Percentiles rank a stretch among this genome's conserved stretches.
phyloP scores from a whole-genome alignment of 129 eudicot species.

The Oenanthe sinensis region DNA sequence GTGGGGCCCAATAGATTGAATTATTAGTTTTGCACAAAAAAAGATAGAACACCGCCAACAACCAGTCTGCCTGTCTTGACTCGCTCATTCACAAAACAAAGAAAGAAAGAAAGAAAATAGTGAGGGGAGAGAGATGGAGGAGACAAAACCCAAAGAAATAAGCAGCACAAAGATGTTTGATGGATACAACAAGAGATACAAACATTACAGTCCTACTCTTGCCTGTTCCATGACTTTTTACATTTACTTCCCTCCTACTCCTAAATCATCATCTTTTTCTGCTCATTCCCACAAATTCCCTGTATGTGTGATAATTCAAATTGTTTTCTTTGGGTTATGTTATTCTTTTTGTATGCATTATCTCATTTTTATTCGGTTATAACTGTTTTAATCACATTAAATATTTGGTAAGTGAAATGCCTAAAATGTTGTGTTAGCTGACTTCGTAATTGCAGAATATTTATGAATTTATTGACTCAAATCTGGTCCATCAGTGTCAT shows the following conservation, averaged over 20 bases:
- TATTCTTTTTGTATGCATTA: neutral
- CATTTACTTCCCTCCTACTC: constrained; percentile 84
- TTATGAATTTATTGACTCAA: neutral
- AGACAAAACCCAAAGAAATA: constrained; percentile 63
- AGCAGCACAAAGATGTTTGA: constrained; percentile 88
- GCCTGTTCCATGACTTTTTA: constrained; percentile 89
- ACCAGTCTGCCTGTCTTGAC: neutral
- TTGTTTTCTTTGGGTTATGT: too few species aligned
- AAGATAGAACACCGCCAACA: too few species aligned
- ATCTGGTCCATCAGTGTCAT: neutral
- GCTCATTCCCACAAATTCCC: constrained; percentile 50
- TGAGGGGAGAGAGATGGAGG: neutral
- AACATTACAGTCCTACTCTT: constrained; percentile 71
- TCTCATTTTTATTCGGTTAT: neutral
- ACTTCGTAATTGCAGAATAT: neutral
- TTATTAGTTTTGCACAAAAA: too few species aligned
- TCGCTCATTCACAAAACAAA: neutral
- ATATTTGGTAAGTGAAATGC: neutral
- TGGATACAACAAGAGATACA: constrained; percentile 91
- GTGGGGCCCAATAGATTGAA: too few species aligned
- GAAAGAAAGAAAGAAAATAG: neutral
- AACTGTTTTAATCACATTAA: neutral
- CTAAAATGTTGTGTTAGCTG: neutral
- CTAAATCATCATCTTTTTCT: constrained; percentile 40
- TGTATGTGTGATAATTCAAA: too few species aligned